Percentiles rank a stretch among this genome's conserved stretches.
Conservation (phyloP, 768 basidiomycete genomes). For the Suillus weaverae region DNA sequence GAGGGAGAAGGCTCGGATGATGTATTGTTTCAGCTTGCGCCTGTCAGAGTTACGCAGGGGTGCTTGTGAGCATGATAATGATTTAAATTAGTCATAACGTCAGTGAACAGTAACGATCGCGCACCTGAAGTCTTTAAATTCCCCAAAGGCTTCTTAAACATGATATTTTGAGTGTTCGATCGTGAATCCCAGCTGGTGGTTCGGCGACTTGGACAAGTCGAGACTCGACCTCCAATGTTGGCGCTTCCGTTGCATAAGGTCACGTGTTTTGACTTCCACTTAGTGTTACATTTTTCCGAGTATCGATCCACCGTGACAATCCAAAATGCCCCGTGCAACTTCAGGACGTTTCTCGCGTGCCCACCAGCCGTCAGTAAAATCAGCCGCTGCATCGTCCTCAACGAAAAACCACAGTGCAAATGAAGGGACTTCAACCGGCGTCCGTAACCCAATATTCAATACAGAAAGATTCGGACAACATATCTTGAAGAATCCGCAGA, state of each 20-base stretch:
- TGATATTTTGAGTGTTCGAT: slow-evolving; percentile 24
- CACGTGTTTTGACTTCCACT: neutral
- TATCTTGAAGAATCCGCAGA: slow-evolving; percentile 91
- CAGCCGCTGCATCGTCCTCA: slow-evolving; percentile 20
- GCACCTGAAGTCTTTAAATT: slow-evolving; percentile 66
- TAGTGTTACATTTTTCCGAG: neutral
- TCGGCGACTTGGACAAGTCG: neutral
- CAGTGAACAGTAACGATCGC: neutral
- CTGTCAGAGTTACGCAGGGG: slow-evolving; percentile 74
- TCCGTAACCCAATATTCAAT: slow-evolving; percentile 89
- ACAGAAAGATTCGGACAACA: slow-evolving; percentile 96
- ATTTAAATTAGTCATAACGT: neutral
- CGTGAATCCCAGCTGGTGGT: neutral
- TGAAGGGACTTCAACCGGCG: slow-evolving; percentile 39
- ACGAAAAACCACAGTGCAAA: slow-evolving; percentile 47
- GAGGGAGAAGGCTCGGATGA: slow-evolving; percentile 47
- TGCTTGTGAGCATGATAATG: slow-evolving; percentile 33
- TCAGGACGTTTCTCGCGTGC: slow-evolving; percentile 69
- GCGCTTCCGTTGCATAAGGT: neutral
- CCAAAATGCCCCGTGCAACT: slow-evolving; percentile 76
- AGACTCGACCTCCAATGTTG: neutral
- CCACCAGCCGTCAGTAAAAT: slow-evolving; percentile 63
- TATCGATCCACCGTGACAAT: neutral
- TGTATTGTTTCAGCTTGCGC: slow-evolving; percentile 65
- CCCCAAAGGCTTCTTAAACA: slow-evolving; percentile 80